Conservation (phyloP, 2,329 filamentous ascomycete genomes). For the Beauveria sp. region DNA sequence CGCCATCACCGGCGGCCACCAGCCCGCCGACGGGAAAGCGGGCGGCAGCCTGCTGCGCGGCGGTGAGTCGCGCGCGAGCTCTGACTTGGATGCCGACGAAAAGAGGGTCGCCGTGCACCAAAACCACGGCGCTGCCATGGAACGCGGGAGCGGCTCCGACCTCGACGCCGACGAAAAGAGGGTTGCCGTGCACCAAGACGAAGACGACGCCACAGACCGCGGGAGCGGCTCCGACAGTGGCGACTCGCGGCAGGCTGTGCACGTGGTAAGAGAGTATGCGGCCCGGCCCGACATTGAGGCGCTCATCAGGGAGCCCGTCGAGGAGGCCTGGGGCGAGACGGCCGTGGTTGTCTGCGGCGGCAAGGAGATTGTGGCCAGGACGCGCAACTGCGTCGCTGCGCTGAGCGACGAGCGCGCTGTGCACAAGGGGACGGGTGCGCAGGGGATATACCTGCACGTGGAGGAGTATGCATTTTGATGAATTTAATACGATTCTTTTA, state of each 20-base stretch:
- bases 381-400: slow-evolving; percentile 46
- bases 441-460: slow-evolving; percentile 53
- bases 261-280: slow-evolving; percentile 34
- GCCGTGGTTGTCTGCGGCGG: slow-evolving; percentile 54
- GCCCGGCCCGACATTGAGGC: slow-evolving; percentile 41
- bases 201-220: not conserved
- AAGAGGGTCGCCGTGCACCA: not conserved
- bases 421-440: slow-evolving; percentile 56
- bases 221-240: slow-evolving; percentile 14
- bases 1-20: slow-evolving; percentile 37
- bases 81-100: slow-evolving; percentile 11
- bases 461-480: slow-evolving; percentile 50
- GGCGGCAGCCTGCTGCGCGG: not conserved
- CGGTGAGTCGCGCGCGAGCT: slow-evolving; percentile 15
- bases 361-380: slow-evolving; percentile 42
- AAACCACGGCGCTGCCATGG: not conserved
- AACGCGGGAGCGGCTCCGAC: slow-evolving; percentile 13
- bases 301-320: slow-evolving; percentile 46
- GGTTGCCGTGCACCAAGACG: not conserved
- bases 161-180: slow-evolving; percentile 7
- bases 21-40: not conserved
- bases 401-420: slow-evolving; percentile 55
- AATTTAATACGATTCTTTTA: not conserved
- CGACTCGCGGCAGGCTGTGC: slow-evolving; percentile 1
- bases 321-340: slow-evolving; percentile 53